Conservation (phyloP, 1,139 yeast species). For the Hanseniaspora uvarum region DNA sequence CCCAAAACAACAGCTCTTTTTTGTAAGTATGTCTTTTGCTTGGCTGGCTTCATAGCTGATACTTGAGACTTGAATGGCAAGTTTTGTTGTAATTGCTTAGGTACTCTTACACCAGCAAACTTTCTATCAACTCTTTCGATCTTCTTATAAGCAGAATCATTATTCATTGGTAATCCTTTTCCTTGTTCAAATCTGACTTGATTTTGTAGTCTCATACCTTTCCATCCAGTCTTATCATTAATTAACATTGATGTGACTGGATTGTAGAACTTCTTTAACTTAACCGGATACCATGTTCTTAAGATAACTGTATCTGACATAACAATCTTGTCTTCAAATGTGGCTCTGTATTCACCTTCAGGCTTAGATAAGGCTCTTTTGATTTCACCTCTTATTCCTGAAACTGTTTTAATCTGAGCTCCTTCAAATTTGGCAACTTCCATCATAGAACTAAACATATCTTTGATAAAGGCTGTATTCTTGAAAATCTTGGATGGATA, state of each 20-base stretch:
- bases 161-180: conserved; percentile 54
- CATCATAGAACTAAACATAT: conserved; percentile 83
- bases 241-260: conserved; percentile 87
- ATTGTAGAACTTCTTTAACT: conserved; percentile 80
- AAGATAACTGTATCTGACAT: conserved; percentile 80
- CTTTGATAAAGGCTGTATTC: conserved; percentile 93
- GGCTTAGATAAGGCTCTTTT: conserved; percentile 89
- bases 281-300: conserved; percentile 95
- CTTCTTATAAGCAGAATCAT: conserved; percentile 63
- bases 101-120: conserved; percentile 80
- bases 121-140: conserved; percentile 78
- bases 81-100: conserved; percentile 61
- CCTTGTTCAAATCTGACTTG: conserved; percentile 72
- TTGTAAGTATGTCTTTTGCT: conserved; percentile 69
- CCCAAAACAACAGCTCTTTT: conserved; percentile 90
- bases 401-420: conserved; percentile 88
- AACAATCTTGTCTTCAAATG: conserved; percentile 89
- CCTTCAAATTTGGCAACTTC: conserved; percentile 98
- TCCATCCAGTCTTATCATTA: conserved; percentile 73
- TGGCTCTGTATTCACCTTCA: conserved; percentile 96
- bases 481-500: conserved; percentile 87
- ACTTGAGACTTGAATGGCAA: conserved; percentile 90
- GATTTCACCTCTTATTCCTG: conserved; percentile 95
- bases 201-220: conserved; percentile 92
- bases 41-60: conserved; percentile 77